Evolutionary conservation across 2,329 filamentous ascomycete species (phyloP), one percentile per base, ranked within the genome.

Genomic region (Boeremia lycopersici): DNA sequence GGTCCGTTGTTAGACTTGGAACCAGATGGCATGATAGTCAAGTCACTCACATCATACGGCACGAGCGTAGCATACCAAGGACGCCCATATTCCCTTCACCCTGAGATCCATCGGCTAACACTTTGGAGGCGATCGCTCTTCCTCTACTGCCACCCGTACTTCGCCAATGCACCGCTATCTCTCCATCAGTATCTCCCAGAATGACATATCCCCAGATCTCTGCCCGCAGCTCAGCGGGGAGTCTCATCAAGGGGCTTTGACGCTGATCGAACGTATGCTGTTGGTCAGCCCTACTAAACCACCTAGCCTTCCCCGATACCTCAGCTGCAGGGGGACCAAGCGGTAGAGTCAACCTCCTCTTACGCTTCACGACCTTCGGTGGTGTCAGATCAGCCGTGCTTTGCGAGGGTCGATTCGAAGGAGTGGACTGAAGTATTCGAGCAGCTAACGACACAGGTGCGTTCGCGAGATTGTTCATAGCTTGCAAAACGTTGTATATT

Each of bases 171-270:
- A 34, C 6, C 2, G 12, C 13, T 3, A 52, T 23, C 2, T 34
- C 41, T 6, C 15, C 9, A 6, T 36, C 35, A 1, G 34, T 40
- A 1, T 8, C 31, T 7, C 26, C 25, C 10, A 51, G 12, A 2
- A 52, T 33, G 1, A 52, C 48, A 5, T 45, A 23, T 12, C 25
- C 13, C 48, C 48, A 52, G 8, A 52, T 46, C 42, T 40, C 6
- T 4, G 25, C 28, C 5, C 48, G 42, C 19, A 52, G 42, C 23
- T 52, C 48, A n/a, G 42, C 42, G 1, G 48, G 48, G 1, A 52
- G 15, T 13, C 35, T 12, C 35, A 46, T 29, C 10, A 46, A 9
- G 2, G 41, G 35, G 12, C 42, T 52, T 13, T 46, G 48, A 2
- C 12, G 26, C n/a, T 46, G 42, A 11, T 39, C n/a, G 4, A 19